Evolutionary conservation across 2,329 filamentous ascomycete species (phyloP), one percentile per base, ranked within the genome.

Genomic region (Aspergillus sp.): DNA sequence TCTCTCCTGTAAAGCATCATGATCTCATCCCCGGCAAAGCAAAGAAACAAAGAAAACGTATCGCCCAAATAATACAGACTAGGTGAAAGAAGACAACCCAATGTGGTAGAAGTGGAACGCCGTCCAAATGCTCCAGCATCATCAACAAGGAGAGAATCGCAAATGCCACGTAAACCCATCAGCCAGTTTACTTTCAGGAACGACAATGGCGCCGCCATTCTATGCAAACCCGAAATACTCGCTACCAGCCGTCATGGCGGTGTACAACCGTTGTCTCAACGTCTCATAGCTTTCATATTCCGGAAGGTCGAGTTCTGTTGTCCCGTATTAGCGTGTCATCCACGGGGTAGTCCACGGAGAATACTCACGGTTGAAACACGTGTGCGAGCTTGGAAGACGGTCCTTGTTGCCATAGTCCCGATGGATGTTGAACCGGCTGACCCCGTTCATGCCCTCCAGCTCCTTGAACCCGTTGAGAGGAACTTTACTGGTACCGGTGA

Each of bases 401-500:
- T 96, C 90, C 75, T 96, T 97, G 79, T 88, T 93, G 64, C 93
- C 92, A 74, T 95, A 96, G 73, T 97, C 94, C 59, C 94, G 90
- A 70, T 99, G 94, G 58, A 99, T 97, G 72, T 97, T 99, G 85
- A 99, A 99, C 60, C 90, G 87, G 73, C 89, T 96, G 71, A 97
- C 87, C 36, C 94, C 94, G 68, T 99, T 97, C 94, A 99, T 99
- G 60, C 94, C 95, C 76, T 99, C 95, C 6, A 99, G 83, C 73
- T 99, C 94, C 76, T 96, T 96, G 82, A 99, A 99, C 11, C 94
- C 94, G 64, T 99, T 99, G 46, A 99, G 84, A 36, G 94, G 94
- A 44, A 99, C 95, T 76, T 99, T 99, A 72, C 89, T 95, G 16
- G 95, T 99, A 70, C 94, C 94, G 1, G 95, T 99, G 60, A 99